A percentile compares a stretch with the other conserved stretches of the same genome.
phyloP scores from a whole-genome alignment of 176 grass and related monocot genomes.

The Musa acuminata region DNA sequence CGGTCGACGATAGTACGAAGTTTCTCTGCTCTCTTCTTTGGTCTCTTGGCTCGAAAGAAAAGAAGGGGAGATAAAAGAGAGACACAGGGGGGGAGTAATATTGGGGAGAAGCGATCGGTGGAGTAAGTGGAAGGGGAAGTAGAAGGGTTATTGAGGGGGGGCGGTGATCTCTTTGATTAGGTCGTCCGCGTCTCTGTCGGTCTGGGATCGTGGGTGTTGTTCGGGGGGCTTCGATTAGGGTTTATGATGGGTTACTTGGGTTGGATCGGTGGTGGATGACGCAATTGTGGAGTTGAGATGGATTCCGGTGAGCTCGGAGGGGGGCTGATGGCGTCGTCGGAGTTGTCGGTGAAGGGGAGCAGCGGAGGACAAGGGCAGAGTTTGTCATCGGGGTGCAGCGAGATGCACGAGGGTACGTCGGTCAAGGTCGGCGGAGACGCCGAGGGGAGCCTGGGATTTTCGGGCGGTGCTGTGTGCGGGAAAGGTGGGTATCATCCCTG shows the following conservation, averaged over 20 bases:
- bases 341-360: conserved; percentile 26
- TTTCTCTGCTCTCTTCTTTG: conserved; percentile 1
- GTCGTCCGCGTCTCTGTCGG: too few species aligned
- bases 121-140: background rate
- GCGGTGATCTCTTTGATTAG: background rate
- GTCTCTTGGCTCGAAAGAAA: background rate
- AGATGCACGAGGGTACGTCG: conserved; percentile 14
- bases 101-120: background rate
- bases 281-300: background rate
- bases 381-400: conserved; percentile 22
- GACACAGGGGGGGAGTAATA: background rate
- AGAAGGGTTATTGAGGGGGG: background rate
- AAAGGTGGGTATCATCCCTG: conserved; percentile 8
- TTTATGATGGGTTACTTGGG: conserved; percentile 4
- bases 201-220: background rate
- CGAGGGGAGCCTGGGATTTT: background rate
- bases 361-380: conserved; percentile 8
- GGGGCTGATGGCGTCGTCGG: conserved; percentile 11
- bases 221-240: conserved; percentile 21
- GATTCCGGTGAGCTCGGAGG: background rate
- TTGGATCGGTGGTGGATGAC: conserved; percentile 9
- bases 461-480: background rate
- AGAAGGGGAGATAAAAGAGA: background rate
- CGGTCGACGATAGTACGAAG: conserved; percentile 15
- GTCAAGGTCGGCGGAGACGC: background rate